Conservation (phyloP, 2,329 filamentous ascomycete genomes). For the Microsporum ferrugineum region DNA sequence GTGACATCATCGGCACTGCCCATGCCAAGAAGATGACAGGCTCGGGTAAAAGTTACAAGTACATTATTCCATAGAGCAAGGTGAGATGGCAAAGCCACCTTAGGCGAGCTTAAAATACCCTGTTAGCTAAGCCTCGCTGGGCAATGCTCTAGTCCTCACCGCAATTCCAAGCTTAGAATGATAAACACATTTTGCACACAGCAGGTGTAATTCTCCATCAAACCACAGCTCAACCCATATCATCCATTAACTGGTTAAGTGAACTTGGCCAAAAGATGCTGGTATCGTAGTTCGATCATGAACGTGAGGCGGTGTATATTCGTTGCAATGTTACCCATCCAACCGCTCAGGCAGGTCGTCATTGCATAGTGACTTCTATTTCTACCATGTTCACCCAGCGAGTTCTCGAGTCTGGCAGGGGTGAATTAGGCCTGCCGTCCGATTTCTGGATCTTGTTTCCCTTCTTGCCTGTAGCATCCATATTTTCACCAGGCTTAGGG, state of each 20-base stretch:
- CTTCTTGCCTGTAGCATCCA: constrained; percentile 17
- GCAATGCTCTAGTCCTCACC: background rate
- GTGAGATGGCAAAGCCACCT: background rate
- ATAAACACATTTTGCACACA: background rate
- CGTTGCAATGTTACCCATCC: background rate
- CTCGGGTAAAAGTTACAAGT: background rate
- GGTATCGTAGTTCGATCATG: background rate
- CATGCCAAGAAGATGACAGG: background rate
- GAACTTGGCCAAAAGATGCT: background rate
- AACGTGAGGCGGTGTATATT: background rate
- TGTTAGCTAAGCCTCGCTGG: background rate
- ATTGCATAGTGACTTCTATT: constrained; percentile 34
- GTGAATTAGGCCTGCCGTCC: constrained; percentile 20
- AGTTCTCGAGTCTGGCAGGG: constrained; percentile 35
- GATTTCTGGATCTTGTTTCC: constrained; percentile 20
- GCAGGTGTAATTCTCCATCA: background rate
- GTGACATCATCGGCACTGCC: background rate
- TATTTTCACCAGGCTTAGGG: constrained; percentile 3
- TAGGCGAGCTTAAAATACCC: background rate
- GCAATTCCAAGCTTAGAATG: background rate
- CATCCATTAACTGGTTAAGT: background rate
- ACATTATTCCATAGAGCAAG: background rate
- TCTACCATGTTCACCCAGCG: constrained; percentile 40
- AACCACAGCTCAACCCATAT: background rate
- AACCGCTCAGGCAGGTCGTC: constrained; percentile 12